A percentile compares a stretch with the other conserved stretches of the same genome.
Evolutionary conservation across 306 rosid species (phyloP).

Genomic region (Pyrus communis): DNA sequence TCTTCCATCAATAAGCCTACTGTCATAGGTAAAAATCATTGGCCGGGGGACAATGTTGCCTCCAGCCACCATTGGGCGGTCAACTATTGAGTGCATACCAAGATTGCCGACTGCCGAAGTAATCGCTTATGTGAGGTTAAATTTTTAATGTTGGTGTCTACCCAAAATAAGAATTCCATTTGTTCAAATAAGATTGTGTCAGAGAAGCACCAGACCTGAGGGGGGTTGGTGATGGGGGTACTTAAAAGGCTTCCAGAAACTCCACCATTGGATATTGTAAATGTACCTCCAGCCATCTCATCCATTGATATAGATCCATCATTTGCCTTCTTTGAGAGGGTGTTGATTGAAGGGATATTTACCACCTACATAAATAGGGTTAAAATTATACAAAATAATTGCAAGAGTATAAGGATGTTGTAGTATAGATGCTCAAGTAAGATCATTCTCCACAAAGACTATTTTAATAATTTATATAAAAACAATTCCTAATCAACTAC

Average conservation of each 20-base stretch:
- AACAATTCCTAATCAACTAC: too few species aligned
- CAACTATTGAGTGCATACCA: conserved; percentile 88
- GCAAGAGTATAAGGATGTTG: too few species aligned
- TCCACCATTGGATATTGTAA: conserved; percentile 83
- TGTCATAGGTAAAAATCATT: conserved; percentile 87
- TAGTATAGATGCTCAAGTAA: too few species aligned
- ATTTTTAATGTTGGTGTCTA: not conserved
- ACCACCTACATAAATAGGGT: too few species aligned
- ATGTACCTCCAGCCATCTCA: conserved; percentile 87
- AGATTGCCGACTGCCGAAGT: conserved; percentile 62
- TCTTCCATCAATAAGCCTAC: conserved; percentile 79
- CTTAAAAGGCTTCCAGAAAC: conserved; percentile 83
- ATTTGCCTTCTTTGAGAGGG: conserved; percentile 71
- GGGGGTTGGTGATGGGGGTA: conserved; percentile 83
- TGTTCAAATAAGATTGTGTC: not conserved
- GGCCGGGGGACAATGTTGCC: conserved; percentile 65
- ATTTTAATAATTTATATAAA: too few species aligned
- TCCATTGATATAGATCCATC: conserved; percentile 68
- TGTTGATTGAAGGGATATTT: conserved; percentile 4
- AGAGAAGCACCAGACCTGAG: conserved; percentile 48
- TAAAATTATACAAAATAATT: too few species aligned
- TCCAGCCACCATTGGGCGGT: conserved; percentile 64
- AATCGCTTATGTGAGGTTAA: not conserved
- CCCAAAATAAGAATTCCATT: not conserved
- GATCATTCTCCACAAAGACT: too few species aligned